A percentile compares a stretch with the other conserved stretches of the same genome.
phyloP scores from a whole-genome alignment of 2,329 filamentous ascomycete species.

The Westerdykella aurantiaca region DNA sequence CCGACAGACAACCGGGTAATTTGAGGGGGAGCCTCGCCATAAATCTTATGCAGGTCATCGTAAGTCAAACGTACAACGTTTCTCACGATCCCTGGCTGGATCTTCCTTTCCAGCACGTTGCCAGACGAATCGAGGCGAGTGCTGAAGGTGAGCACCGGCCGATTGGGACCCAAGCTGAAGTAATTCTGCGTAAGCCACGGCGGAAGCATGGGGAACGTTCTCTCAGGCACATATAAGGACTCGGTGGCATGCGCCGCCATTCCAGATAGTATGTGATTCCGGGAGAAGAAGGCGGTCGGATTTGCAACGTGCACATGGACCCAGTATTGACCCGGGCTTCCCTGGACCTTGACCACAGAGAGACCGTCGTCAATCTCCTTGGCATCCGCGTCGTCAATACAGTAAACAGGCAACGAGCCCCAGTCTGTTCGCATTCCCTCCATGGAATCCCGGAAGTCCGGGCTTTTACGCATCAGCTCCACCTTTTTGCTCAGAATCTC shows the following conservation, averaged over 20 bases:
- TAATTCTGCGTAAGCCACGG: constrained; percentile 42
- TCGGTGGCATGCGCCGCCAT: constrained; percentile 56
- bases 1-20: constrained; percentile 20
- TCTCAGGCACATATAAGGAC: constrained; percentile 54
- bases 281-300: constrained; percentile 63
- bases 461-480: constrained; percentile 18
- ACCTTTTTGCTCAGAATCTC: constrained; percentile 37
- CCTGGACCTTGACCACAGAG: constrained; percentile 58
- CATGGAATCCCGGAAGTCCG: constrained; percentile 50
- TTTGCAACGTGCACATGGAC: constrained; percentile 75
- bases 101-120: constrained; percentile 49
- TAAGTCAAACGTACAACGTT: constrained; percentile 53
- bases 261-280: constrained; percentile 53
- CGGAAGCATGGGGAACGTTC: constrained; percentile 54
- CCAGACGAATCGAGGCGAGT: constrained; percentile 50
- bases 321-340: constrained; percentile 56
- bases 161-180: constrained; percentile 50
- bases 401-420: constrained; percentile 58
- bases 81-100: constrained; percentile 49
- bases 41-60: constrained; percentile 24
- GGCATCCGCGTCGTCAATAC: constrained; percentile 63
- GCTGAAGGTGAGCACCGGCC: constrained; percentile 58
- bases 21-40: constrained; percentile 28
- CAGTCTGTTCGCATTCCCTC: constrained; percentile 54
- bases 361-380: constrained; percentile 74